A percentile compares a stretch with the other conserved stretches of the same genome.
phyloP scores from a whole-genome alignment of 108 stramenopile species.

The Conticribra guillardii region DNA sequence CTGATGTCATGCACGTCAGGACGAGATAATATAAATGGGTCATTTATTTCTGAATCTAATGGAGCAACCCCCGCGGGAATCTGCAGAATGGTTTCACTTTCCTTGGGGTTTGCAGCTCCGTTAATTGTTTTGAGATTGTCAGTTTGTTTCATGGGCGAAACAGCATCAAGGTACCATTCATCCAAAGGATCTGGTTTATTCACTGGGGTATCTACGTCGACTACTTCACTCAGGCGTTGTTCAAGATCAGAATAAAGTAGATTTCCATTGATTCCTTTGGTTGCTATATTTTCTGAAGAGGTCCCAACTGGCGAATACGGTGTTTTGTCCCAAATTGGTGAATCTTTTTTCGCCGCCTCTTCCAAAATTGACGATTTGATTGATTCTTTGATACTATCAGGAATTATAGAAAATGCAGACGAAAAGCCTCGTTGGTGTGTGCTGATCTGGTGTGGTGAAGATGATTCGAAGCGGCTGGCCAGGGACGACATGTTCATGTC shows the following conservation, averaged over 20 bases:
- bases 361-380: slow-evolving; percentile 78
- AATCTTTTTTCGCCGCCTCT: slow-evolving; percentile 69
- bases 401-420: slow-evolving; percentile 34
- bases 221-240: slow-evolving; percentile 37
- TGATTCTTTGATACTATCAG: slow-evolving; percentile 62
- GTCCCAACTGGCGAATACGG: slow-evolving; percentile 4
- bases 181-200: slow-evolving; percentile 77
- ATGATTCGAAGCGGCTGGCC: no score
- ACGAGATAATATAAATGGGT: slow-evolving; percentile 73
- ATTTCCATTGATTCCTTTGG: slow-evolving; percentile 38
- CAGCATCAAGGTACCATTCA: slow-evolving; percentile 63
- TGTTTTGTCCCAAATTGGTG: slow-evolving; percentile 64
- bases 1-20: slow-evolving; percentile 71
- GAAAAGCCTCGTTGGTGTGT: no score
- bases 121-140: slow-evolving; percentile 5
- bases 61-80: slow-evolving; percentile 58
- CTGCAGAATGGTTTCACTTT: slow-evolving; percentile 24
- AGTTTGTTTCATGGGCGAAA: slow-evolving; percentile 39
- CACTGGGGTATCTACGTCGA: slow-evolving; percentile 50
- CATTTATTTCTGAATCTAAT: slow-evolving; percentile 51
- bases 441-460: no score
- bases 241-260: slow-evolving; percentile 12
- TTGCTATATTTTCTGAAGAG: slow-evolving; percentile 8
- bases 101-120: slow-evolving; percentile 2
- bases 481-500: no score